Conservation (phyloP, 148 eudicot genomes). For the Amaranthus cruentus region DNA sequence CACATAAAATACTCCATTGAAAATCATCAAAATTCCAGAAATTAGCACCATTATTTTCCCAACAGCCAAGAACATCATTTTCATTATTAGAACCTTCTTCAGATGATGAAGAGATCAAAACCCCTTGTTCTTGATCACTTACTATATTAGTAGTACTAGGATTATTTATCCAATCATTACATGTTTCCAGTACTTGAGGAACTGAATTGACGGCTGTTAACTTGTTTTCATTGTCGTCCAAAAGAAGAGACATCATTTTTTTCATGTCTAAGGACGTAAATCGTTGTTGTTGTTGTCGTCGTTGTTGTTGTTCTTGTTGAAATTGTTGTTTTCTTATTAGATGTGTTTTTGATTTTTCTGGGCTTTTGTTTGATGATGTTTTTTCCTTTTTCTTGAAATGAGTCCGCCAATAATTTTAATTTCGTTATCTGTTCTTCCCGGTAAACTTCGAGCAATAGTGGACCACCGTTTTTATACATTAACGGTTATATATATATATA, state of each 20-base stretch:
- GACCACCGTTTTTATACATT: no score
- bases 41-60: no score
- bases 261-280: slow-evolving; percentile 41
- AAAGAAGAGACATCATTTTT: slow-evolving; percentile 38
- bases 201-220: slow-evolving; percentile 1
- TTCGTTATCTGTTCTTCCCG: slow-evolving; percentile 80
- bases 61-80: slow-evolving; percentile 39
- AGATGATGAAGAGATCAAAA: slow-evolving; percentile 18
- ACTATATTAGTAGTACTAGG: slow-evolving; percentile 26
- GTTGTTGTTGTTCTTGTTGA: slow-evolving; percentile 30
- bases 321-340: slow-evolving; percentile 44
- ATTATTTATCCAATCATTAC: no score
- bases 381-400: slow-evolving; percentile 68
- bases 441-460: slow-evolving; percentile 68
- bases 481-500: no score
- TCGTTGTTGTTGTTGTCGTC: slow-evolving; percentile 22
- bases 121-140: slow-evolving; percentile 37
- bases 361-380: slow-evolving; percentile 15
- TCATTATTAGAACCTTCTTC: slow-evolving; percentile 38
- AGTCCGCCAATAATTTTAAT: slow-evolving; percentile 87
- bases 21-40: slow-evolving; percentile 57
- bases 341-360: slow-evolving; percentile 35
- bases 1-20: slow-evolving; percentile 23
- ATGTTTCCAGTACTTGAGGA: slow-evolving; percentile 23
- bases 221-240: slow-evolving; percentile 27